phyloP scores from a whole-genome alignment of 441 rosid species.

The Codiaeum variegatum region DNA sequence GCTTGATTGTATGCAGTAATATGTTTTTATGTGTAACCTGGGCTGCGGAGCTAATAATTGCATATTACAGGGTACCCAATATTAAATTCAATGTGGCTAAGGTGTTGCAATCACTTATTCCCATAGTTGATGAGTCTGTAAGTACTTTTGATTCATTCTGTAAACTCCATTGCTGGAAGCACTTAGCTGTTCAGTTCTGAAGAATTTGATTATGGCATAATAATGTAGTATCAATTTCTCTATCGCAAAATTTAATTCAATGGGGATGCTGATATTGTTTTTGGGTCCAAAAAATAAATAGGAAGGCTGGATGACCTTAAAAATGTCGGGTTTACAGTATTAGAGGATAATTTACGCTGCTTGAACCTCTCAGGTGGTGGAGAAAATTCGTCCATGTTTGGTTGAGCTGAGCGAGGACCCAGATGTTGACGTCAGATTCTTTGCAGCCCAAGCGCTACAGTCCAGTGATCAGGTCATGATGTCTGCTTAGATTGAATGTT shows the following conservation, averaged over 20 bases:
- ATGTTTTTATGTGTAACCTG: conserved; percentile 6
- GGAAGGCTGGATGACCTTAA: not conserved
- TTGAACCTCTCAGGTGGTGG: conserved; percentile 55
- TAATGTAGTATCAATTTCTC: not conserved
- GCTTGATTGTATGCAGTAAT: conserved; percentile 5
- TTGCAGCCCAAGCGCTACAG: conserved; percentile 76
- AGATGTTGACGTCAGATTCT: conserved; percentile 87
- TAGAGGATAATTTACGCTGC: conserved; percentile 1
- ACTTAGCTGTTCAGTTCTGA: not conserved
- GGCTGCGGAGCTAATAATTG: conserved; percentile 20
- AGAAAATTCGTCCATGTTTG: conserved; percentile 71
- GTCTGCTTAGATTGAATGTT: conserved; percentile 45
- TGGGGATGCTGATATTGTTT: not conserved
- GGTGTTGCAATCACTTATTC: conserved; percentile 83
- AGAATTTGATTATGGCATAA: not conserved
- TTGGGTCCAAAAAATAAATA: not conserved
- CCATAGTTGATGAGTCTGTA: conserved; percentile 85
- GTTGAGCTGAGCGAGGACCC: conserved; percentile 90
- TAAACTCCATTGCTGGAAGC: not conserved
- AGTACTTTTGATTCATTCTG: conserved; percentile 27
- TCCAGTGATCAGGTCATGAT: conserved; percentile 71
- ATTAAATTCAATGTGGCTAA: conserved; percentile 95
- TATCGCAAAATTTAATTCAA: not conserved
- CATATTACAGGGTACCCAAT: conserved; percentile 76
- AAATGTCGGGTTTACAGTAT: not conserved